Base-by-base conservation (phyloP, 306 rosid genomes). In the Boehmeria nivea region DNA sequence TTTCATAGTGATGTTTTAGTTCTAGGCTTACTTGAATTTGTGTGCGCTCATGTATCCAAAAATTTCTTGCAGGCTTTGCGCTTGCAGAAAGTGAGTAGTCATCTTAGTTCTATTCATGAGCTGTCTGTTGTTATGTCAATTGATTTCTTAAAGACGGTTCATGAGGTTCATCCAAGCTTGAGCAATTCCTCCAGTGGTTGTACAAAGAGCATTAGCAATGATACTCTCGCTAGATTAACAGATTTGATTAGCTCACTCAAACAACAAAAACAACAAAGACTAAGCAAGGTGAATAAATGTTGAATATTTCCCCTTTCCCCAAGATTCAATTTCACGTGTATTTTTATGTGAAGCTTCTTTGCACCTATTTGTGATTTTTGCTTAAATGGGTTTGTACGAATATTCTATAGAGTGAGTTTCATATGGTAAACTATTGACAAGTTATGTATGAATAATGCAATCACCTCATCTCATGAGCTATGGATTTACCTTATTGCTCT, bases 111-210 rank as follows among this genome's bases (percentile, higher is more conserved):
- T 48, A 76, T 86, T 59, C 76, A 69, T 11, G 88, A 74, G 59
- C 82, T 90, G 58, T 76, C 97, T 20, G 71, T 52, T 48, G 86
- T 80, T 53, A 75, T 90, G 88, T 81, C 90, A 28, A 59, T 84
- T 78, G 88, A 84, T 70, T 80, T 76, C 73, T 27, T 39, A 63
- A 70, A 70, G 72, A 78, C 72, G 16, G 51, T 90, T 43, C 69
- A 70, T 68, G 83, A 75, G 58, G 68, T 86, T 43, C 94, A 90
- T 71, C 87, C 86, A n/a, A 90, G 86, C 80, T 65, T 90, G 77
- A 65, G 64, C 10, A 76, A 76, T 74, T 67, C 82, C 26, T 70
- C 74, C 4, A 49, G 70, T 43, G 57, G 72, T 54, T 69, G 64
- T 16, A 67, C 21, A 17, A 79, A 72, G 75, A 82, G 88, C 79